Evolutionary conservation across 495 filamentous ascomycete genomes (phyloP).

Genomic region (Neurospora pannonica): DNA sequence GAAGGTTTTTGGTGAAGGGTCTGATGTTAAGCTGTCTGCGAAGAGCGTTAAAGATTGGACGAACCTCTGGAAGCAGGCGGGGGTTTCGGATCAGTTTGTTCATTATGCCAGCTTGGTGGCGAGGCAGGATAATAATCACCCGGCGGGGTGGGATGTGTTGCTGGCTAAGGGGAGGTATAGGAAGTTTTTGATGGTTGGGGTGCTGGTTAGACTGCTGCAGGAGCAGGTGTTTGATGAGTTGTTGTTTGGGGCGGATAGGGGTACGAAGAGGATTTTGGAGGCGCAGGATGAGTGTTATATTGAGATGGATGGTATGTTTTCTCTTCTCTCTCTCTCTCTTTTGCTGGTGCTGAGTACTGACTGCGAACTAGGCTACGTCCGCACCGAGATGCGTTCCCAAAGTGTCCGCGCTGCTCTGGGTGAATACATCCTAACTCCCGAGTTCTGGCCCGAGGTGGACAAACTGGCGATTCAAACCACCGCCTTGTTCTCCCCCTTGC

Average conservation of each 20-base stretch:
- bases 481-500: constrained; percentile 31
- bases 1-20: constrained; percentile 6
- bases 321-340: background rate
- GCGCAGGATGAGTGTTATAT: constrained; percentile 24
- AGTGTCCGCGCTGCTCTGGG: constrained; percentile 19
- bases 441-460: constrained; percentile 35
- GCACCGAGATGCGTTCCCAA: constrained; percentile 28
- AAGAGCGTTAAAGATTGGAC: background rate
- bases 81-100: constrained; percentile 20
- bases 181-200: constrained; percentile 30
- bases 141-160: constrained; percentile 32
- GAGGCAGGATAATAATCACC: constrained; percentile 22
- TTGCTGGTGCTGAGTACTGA: background rate
- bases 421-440: constrained; percentile 18
- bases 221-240: constrained; percentile 33
- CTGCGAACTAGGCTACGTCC: constrained; percentile 25
- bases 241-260: constrained; percentile 31
- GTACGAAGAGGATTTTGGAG: constrained; percentile 22
- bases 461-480: constrained; percentile 29
- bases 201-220: constrained; percentile 34
- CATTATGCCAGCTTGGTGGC: constrained; percentile 27
- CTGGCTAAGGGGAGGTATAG: constrained; percentile 23
- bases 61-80: constrained; percentile 6
- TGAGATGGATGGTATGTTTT: constrained; percentile 29
- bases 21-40: background rate